Base-by-base conservation (phyloP, 371 early-diverging fungal genomes). In the Mortierella sp. region DNA sequence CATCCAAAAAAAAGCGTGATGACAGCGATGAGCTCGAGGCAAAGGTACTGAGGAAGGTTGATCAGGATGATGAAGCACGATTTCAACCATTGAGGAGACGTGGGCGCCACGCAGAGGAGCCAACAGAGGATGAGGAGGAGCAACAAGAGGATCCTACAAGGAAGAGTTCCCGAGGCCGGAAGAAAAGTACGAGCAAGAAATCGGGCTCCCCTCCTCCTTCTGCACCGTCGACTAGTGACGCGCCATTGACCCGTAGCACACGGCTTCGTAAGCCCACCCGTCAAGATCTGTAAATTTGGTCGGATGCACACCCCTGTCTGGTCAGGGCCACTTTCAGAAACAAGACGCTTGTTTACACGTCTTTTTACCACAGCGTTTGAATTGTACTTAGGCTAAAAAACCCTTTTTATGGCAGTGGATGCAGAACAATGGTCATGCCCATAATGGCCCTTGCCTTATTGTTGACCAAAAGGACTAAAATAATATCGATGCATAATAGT, bases 211-310 rank as follows among this genome's bases (percentile, higher is more conserved):
- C 55, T n/a, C 24, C 23, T 28, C 44, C 60, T 4, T 44, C 23
- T 6, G 30, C 34, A 2, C 15, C 27, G 23, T 17, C 50, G 1
- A 34, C 56, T 5, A 14, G 46, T 32, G 57, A 59, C 2, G 31
- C 21, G 4, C 43, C 59, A 1, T 31, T 43, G 26, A 50, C 46
- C 3, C 52, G 60, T 4, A 75, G 76, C 44, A 61, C 65, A 4
- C 69, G 76, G n/a, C 24, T 43, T 21, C 76, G 76, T 30, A 69
- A 64, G 50, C 53, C 69, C 1, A 42, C 47, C 15, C 70, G 62
- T 2, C 70, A 76, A 47, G 76, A 76, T 9, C 39, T 76, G 21
- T 76, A 41, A 14, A 14, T 14, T 34, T 1, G 37, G 37, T 7
- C 11, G 4, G 37, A 34, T n/a, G n/a, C n/a, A n/a, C n/a, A n/a